These are phyloP conservation scores for Tolypocladium nubicola DNA, from an alignment of 2,329 filamentous ascomycete genomes.

Conservation along the genomic window DNA sequence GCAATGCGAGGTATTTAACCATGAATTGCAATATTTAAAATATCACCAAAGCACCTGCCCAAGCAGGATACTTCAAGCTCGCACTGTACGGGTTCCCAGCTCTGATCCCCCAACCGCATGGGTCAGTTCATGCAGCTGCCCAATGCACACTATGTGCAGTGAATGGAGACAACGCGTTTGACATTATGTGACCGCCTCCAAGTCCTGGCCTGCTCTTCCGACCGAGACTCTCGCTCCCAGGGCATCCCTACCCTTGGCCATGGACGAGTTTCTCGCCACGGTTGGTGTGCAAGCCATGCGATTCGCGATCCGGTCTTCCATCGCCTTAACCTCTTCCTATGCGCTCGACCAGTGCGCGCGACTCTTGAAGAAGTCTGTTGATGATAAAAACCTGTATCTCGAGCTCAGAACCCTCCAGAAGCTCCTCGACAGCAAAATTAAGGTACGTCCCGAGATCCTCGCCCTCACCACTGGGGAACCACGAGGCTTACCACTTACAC, in stretches of 20 bases:
- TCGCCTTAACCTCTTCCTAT: slow-evolving; percentile 75
- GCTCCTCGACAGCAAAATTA: slow-evolving; percentile 75
- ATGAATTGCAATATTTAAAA: background rate
- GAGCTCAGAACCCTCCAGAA: slow-evolving; percentile 65
- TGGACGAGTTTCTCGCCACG: slow-evolving; percentile 56
- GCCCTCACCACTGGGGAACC: background rate
- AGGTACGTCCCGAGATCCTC: slow-evolving; percentile 35
- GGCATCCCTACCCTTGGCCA: slow-evolving; percentile 21
- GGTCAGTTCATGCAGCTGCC: background rate
- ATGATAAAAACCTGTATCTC: slow-evolving; percentile 53
- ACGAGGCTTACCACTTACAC: background rate
- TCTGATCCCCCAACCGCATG: background rate
- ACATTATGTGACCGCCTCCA: background rate
- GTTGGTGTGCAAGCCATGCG: slow-evolving; percentile 68
- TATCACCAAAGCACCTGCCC: background rate
- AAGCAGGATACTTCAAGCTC: background rate
- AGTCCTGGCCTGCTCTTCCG: background rate
- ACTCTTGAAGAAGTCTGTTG: slow-evolving; percentile 60
- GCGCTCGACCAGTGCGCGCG: slow-evolving; percentile 74
- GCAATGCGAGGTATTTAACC: too few relatives aligned
- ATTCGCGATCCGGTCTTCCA: slow-evolving; percentile 81
- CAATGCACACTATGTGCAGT: background rate
- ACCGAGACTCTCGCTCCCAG: background rate
- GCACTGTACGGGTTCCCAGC: background rate
- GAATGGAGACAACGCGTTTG: background rate